Base-by-base conservation (phyloP, 305 asterid genomes). In the Fraxinus nigra region DNA sequence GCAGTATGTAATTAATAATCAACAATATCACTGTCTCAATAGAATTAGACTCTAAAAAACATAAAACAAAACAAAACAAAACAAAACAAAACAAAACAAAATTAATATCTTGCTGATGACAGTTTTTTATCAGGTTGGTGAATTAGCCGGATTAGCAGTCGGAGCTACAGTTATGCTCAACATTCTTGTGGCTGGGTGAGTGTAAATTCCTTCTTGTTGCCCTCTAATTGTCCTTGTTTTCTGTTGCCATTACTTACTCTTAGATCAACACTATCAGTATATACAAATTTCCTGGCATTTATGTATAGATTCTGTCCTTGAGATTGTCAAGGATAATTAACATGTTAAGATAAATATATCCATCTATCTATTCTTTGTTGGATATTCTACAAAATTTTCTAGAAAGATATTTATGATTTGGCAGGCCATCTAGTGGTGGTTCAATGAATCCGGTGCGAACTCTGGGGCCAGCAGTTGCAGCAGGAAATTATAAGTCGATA, bases 361-460 rank as follows among this genome's bases (percentile, higher is more conserved):
- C 54, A 8, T 10, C 40, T 16, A 24, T 3, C 6, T 18, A 18
- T 5, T 14, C 67, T 78, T 37, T 80, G 26, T 69, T 33, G 10
- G 7, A 67, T 67, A 26, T 67, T 28, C 4, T 67, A 26, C 3
- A 5, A 28, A 65, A 10, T 67, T 67, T 2, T 4, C 3, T 13
- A 10, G 74, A 28, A 28, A n/a, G 34, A 7, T 28, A 32, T 73
- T 48, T 16, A 48, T 28, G 20, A 26, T 32, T 40, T 34, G 69
- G 83, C 90, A 94, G 98, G 90, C 95, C 95, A 34, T 91, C 97
- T 0, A 95, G 90, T 14, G 97, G 98, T 33, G 98, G 75, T 14
- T 95, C 98, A 2, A 95, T 95, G 98, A 95, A 95, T 84, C 98
- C 98, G 1, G 97, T 93, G 70, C 74, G 98, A 69, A 92, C 98